phyloP scores from a whole-genome alignment of 2,329 filamentous ascomycete species.

The Colletotrichum sp. region DNA sequence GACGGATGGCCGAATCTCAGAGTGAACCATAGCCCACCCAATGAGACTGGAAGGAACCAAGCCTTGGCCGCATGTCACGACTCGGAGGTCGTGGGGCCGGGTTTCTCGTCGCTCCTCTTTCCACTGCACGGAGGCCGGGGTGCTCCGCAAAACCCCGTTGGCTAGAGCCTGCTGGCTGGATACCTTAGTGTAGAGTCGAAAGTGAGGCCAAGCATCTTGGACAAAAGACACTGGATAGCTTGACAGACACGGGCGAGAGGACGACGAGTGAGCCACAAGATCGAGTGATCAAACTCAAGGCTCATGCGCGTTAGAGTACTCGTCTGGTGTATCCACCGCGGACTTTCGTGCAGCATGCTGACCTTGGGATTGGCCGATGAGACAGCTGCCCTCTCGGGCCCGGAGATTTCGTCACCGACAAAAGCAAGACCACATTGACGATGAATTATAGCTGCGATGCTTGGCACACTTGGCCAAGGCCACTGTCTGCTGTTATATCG shows the following conservation, averaged over 20 bases:
- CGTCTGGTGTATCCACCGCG: not conserved
- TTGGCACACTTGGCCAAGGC: not conserved
- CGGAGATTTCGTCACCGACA: not conserved
- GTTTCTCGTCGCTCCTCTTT: not conserved
- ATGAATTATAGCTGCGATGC: not conserved
- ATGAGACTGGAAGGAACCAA: not conserved
- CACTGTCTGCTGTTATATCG: not conserved
- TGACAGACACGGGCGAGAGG: not conserved
- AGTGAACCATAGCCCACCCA: not conserved
- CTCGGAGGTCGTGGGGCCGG: not conserved
- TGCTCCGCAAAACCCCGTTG: not conserved
- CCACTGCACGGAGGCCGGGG: not conserved
- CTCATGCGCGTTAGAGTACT: not conserved
- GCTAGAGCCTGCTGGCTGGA: not conserved
- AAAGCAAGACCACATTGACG: not conserved
- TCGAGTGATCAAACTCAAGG: not conserved
- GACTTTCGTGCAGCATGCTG: not conserved
- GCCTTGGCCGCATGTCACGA: constrained; percentile 9
- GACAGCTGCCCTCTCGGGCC: not conserved
- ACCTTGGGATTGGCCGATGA: not conserved
- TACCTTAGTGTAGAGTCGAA: not conserved
- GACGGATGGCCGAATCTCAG: not conserved
- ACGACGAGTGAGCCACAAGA: not conserved
- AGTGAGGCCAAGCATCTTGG: not conserved
- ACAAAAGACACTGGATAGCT: not conserved